Conservation (phyloP, 805 yeast species). For the Dipodascopsis tothii region DNA sequence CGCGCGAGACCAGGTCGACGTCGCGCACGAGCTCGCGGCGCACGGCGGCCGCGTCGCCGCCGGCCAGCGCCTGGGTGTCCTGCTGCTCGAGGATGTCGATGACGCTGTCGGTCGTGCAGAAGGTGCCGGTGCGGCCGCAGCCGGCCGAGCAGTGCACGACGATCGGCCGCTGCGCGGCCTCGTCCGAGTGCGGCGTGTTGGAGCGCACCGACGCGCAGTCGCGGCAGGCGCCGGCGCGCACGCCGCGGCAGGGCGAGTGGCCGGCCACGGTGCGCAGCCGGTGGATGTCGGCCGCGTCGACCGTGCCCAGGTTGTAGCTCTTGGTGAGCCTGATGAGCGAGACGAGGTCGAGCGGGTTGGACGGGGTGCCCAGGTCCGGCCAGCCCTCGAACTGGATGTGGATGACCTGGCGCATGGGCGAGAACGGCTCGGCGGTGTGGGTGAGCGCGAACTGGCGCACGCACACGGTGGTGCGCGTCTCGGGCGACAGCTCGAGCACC, state of each 20-base stretch:
- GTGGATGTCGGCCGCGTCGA: conserved; percentile 13
- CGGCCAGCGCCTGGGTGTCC: conserved; percentile 2
- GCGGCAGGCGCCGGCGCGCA: conserved; percentile 9
- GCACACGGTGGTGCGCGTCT: conserved; percentile 21
- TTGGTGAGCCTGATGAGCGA: conserved; percentile 44
- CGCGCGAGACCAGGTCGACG: conserved; percentile 53
- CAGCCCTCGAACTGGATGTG: conserved; percentile 75
- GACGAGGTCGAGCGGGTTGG: conserved; percentile 57
- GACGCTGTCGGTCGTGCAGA: conserved; percentile 40
- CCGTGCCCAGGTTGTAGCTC: conserved; percentile 30
- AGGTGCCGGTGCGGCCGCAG: conserved; percentile 93
- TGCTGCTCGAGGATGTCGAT: conserved; percentile 37
- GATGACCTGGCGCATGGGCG: conserved; percentile 40
- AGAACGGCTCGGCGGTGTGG: conserved; percentile 28
- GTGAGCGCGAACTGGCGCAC: conserved; percentile 42
- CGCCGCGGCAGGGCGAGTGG: neutral
- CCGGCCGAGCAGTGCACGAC: conserved; percentile 94
- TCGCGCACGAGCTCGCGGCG: conserved; percentile 27
- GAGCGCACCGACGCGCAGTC: neutral
- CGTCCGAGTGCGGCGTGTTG: neutral
- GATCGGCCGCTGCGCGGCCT: conserved; percentile 37
- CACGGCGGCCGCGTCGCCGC: neutral
- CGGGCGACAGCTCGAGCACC: conserved; percentile 9
- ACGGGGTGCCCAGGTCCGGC: conserved; percentile 76
- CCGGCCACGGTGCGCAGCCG: neutral